Conservation (phyloP, 2,329 filamentous ascomycete species). For the Aspergillus pseudoterreus region DNA sequence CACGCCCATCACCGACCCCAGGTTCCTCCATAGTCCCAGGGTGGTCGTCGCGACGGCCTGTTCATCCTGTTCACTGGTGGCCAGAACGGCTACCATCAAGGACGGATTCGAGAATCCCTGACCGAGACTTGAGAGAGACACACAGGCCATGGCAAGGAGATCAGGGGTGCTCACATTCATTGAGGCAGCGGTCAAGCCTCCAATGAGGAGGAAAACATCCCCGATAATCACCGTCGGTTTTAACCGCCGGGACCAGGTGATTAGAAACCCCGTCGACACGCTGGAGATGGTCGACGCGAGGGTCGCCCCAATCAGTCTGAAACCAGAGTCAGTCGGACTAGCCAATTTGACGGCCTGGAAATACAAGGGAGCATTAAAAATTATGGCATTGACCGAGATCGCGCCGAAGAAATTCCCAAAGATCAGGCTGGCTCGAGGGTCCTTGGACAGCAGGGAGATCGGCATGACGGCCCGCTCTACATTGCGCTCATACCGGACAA, state of each 20-base stretch:
- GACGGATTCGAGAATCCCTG: constrained; percentile 64
- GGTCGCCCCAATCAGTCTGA: constrained; percentile 65
- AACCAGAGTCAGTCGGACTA: constrained; percentile 66
- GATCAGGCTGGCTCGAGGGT: constrained; percentile 48
- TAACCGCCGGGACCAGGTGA: constrained; percentile 56
- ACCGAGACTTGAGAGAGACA: constrained; percentile 56
- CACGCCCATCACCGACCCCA: constrained; percentile 72
- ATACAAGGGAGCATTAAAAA: constrained; percentile 71
- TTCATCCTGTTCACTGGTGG: constrained; percentile 56
- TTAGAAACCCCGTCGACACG: constrained; percentile 58
- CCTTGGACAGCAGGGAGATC: constrained; percentile 43
- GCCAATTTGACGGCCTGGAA: constrained; percentile 72
- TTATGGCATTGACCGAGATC: constrained; percentile 52
- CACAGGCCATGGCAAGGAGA: constrained; percentile 53
- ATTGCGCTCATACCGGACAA: constrained; percentile 41
- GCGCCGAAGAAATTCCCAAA: constrained; percentile 52
- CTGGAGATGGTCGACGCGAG: constrained; percentile 54
- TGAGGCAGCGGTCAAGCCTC: constrained; percentile 48
- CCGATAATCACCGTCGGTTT: constrained; percentile 59
- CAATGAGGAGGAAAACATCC: constrained; percentile 46
- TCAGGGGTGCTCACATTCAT: constrained; percentile 52
- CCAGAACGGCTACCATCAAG: constrained; percentile 61
- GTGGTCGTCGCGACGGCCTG: constrained; percentile 69
- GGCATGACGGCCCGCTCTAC: constrained; percentile 51
- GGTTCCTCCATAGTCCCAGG: constrained; percentile 65